A percentile compares a stretch with the other conserved stretches of the same genome.
These are phyloP conservation scores for Amaranthus palmeri DNA, from an alignment of 148 eudicot species.

Conservation along the genomic window DNA sequence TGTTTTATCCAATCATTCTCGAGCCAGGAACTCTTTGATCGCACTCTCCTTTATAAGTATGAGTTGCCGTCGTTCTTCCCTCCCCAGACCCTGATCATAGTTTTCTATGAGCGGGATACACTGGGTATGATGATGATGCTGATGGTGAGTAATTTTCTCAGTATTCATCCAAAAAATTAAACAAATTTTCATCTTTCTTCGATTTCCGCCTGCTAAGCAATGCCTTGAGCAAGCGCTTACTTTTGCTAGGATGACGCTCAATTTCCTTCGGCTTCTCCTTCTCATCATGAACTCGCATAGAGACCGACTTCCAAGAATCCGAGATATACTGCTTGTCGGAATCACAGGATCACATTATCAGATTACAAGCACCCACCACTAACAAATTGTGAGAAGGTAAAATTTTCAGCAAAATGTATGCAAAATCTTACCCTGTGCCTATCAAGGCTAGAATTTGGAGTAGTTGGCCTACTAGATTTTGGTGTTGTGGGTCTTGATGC, in stretches of 20 bases:
- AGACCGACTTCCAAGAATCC: slow-evolving; percentile 59
- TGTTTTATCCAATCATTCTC: not conserved
- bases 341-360: not conserved
- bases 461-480: slow-evolving; percentile 39
- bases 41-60: not conserved
- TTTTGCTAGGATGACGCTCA: slow-evolving; percentile 69
- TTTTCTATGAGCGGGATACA: too few species aligned
- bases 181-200: slow-evolving; percentile 72
- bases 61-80: not conserved
- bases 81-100: too few species aligned
- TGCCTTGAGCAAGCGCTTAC: slow-evolving; percentile 85
- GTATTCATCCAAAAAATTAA: slow-evolving; percentile 83
- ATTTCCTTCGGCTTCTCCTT: slow-evolving; percentile 45
- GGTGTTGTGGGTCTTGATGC: slow-evolving; percentile 54
- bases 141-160: slow-evolving; percentile 28
- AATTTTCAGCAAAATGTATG: not conserved
- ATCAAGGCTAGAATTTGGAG: slow-evolving; percentile 48
- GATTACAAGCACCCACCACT: not conserved
- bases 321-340: slow-evolving; percentile 39
- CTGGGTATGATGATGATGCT: too few species aligned
- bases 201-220: slow-evolving; percentile 81
- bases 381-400: not conserved
- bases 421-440: slow-evolving; percentile 46
- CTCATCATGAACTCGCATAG: slow-evolving; percentile 63
- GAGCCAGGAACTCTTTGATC: too few species aligned